Conservation (phyloP, 2,329 filamentous ascomycete genomes). For the Coniochaeta ligniaria region DNA sequence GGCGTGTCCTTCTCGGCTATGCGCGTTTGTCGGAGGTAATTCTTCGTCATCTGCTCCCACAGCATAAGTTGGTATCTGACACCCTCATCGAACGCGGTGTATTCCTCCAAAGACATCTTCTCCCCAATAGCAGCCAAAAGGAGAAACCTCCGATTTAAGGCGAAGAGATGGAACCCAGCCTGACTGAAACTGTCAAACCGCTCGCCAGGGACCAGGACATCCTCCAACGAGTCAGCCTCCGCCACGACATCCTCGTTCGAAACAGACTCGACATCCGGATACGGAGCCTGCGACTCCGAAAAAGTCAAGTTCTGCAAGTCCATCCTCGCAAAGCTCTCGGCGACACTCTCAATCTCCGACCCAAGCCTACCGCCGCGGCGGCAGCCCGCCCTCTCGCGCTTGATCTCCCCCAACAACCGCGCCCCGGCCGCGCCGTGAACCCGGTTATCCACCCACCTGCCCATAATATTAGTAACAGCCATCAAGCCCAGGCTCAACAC, state of each 20-base stretch:
- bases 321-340: slow-evolving; percentile 18
- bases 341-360: slow-evolving; percentile 9
- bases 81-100: neutral
- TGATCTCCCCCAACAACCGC: slow-evolving; percentile 13
- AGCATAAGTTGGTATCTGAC: neutral
- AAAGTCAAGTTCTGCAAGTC: slow-evolving; percentile 27
- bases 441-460: slow-evolving; percentile 20
- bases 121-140: neutral
- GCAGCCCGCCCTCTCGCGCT: neutral
- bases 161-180: slow-evolving; percentile 9
- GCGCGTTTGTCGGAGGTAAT: neutral
- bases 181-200: slow-evolving; percentile 5
- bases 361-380: neutral
- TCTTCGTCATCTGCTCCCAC: neutral
- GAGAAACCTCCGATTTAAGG: slow-evolving; percentile 9
- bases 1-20: neutral
- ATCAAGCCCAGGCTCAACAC: slow-evolving; percentile 24
- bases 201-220: neutral
- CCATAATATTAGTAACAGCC: slow-evolving; percentile 22
- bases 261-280: slow-evolving; percentile 13
- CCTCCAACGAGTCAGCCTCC: neutral
- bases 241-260: slow-evolving; percentile 2
- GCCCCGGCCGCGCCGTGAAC: slow-evolving; percentile 23
- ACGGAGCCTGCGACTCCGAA: slow-evolving; percentile 20
- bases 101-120: neutral